Percentiles rank a stretch among this genome's conserved stretches.
Evolutionary conservation across 257 asterid species (phyloP).

Genomic region (Plantago major): DNA sequence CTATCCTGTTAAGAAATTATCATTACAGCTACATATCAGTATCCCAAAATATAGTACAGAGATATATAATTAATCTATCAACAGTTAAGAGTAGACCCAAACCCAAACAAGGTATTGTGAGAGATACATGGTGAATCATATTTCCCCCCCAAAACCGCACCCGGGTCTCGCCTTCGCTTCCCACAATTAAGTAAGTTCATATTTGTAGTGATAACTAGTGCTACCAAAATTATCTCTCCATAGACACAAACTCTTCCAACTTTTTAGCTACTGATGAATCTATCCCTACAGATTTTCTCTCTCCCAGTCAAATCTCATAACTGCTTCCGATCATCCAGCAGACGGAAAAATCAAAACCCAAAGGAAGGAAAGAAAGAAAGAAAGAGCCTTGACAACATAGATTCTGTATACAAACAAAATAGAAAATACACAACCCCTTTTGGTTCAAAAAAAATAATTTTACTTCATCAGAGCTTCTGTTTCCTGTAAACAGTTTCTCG

Average conservation of each 20-base stretch:
- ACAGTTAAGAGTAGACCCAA: constrained; percentile 1
- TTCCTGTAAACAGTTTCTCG: neutral
- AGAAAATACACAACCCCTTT: neutral
- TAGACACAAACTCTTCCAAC: neutral
- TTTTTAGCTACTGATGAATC: neutral
- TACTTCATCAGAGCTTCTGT: neutral
- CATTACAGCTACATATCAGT: constrained; percentile 12
- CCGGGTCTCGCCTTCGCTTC: no score
- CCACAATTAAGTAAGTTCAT: constrained; percentile 4
- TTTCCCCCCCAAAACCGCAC: no score
- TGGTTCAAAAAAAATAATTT: neutral
- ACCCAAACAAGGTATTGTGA: constrained; percentile 8
- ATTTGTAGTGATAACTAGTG: neutral
- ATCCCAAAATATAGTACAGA: constrained; percentile 6
- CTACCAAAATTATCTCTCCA: constrained; percentile 1
- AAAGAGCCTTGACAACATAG: neutral
- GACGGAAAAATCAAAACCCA: neutral
- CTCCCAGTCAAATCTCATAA: neutral
- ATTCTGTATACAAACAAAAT: neutral
- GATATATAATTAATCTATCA: neutral
- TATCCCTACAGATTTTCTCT: neutral
- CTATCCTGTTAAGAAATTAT: constrained; percentile 29
- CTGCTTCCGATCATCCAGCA: constrained; percentile 1
- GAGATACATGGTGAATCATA: neutral
- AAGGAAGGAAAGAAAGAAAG: neutral